Base-by-base conservation (phyloP, 2,329 filamentous ascomycete species). In the Diaporthe capsici region DNA sequence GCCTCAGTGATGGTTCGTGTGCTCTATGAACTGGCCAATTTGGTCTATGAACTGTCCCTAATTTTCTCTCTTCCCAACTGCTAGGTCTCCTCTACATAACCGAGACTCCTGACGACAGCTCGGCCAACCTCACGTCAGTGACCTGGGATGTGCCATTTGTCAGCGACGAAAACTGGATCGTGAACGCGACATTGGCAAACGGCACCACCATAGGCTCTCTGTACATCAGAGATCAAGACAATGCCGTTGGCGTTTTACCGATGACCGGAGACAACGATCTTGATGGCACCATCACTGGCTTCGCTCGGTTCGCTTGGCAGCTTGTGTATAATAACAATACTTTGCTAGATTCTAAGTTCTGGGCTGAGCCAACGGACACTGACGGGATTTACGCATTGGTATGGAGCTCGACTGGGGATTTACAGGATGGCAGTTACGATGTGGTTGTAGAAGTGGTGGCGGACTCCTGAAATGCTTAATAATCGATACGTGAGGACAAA, bases 251-350 rank as follows among this genome's bases (percentile, higher is more conserved):
- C 12, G 58, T 61, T 17, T 42, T 61, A 17, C 34, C 58, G 3
- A 25, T 2, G 37, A 42, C 58, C 12, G 8, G 70, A 22, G 68
- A 70, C 9, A 71, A 76, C 13, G 75, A 78, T 25, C 22, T 76
- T 9, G 78, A 78, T 28, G 73, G 76, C 1, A 78, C 76, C 51
- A 75, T 78, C 8, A 76, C 76, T 2, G 78, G 78, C 44, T 79
- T 78, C 51, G 78, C 78, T 44, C 63, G 78, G 68, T 79, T 78
- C 37, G 77, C 77, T 9, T 72, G 77, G 17, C 77, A 79, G 55
- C 71, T 79, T 4, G 78, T 79, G 6, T 79, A 76, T 13, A 79
- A 79, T 49, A 79, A 79, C 57, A 75, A 78, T 44, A 77, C 75
- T 2, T 49, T 75, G 22, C 76, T 79, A 13, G 72, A 79, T 28